Conservation (phyloP, 345 rosid species). For the Populus pruinosa region DNA sequence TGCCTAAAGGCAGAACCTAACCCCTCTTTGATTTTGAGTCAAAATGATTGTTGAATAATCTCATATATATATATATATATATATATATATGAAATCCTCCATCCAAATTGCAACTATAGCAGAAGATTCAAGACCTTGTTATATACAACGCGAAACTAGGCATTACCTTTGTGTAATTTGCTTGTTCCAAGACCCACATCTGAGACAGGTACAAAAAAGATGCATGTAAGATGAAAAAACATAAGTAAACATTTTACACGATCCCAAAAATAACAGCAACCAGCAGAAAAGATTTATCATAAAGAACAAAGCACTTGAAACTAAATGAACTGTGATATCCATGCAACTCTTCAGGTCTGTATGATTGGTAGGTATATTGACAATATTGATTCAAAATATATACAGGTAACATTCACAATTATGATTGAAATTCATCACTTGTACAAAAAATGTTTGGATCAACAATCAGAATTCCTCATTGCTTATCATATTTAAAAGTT, state of each 20-base stretch:
- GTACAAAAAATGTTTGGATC: neutral
- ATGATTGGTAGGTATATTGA: neutral
- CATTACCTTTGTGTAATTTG: slow-evolving; percentile 78
- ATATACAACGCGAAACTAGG: slow-evolving; percentile 6
- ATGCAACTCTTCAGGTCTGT: neutral
- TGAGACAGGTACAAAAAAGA: slow-evolving; percentile 21
- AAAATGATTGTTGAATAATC: neutral
- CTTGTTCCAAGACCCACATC: slow-evolving; percentile 74
- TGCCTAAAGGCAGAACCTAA: neutral
- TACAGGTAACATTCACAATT: neutral
- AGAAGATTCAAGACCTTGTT: neutral
- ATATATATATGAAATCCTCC: neutral
- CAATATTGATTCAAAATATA: neutral
- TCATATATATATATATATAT: neutral
- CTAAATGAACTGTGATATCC: neutral
- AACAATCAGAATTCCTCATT: neutral
- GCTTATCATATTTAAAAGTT: neutral
- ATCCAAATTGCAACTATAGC: neutral
- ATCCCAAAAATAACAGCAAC: neutral
- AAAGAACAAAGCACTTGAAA: neutral
- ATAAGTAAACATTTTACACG: neutral
- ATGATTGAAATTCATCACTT: neutral
- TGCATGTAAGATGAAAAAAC: neutral
- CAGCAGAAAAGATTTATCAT: neutral
- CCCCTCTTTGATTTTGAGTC: slow-evolving; percentile 2